Evolutionary conservation across 192 early-diverging fungal species (phyloP), one percentile per base, ranked within the genome.

Genomic region (Oehlia diaphana): DNA sequence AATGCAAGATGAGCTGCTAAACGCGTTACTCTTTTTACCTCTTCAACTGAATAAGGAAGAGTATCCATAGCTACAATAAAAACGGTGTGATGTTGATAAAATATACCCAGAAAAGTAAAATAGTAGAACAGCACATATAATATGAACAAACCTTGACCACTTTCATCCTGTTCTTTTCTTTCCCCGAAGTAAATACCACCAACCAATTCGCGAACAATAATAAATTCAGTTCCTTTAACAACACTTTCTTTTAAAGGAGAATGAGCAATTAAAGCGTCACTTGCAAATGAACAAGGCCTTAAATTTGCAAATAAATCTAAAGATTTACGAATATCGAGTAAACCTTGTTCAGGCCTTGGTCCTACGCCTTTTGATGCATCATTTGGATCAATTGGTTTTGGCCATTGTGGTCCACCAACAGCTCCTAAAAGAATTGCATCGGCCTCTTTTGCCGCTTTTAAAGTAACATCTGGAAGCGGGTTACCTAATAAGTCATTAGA

Each of bases 101-200:
- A 23, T 2, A 62, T 53, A n/a, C 39, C 33, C 35, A 19, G 33
- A 77, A 77, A 47, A 13, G 35, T 37, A 19, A 74, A 80, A 83
- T 63, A 53, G 50, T 4, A 35, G 49, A 86, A 13, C 3, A 53
- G 53, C 26, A 61, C 7, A 3, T 5, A n/a, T 81, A 9, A 7
- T 4, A 42, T 63, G 33, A 73, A 50, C 14, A n/a, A 33, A 78
- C 92, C 91, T 82, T 90, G 85, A 77, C 94, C 96, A 33, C 72
- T 78, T 14, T 80, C 85, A 74, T 86, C 82, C 79, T 93, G 91
- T 58, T 99, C 96, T 78, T 92, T 85, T 73, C 97, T 92, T 74
- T 94, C 89, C 63, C 98, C 98, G 90, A 98, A 99, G 87, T 99
- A 99, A 82, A 98, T 95, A 42, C 98, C 98, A 80, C 97, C 96